Base-by-base conservation (phyloP, 306 rosid genomes). In the Phaseolus lunatus region DNA sequence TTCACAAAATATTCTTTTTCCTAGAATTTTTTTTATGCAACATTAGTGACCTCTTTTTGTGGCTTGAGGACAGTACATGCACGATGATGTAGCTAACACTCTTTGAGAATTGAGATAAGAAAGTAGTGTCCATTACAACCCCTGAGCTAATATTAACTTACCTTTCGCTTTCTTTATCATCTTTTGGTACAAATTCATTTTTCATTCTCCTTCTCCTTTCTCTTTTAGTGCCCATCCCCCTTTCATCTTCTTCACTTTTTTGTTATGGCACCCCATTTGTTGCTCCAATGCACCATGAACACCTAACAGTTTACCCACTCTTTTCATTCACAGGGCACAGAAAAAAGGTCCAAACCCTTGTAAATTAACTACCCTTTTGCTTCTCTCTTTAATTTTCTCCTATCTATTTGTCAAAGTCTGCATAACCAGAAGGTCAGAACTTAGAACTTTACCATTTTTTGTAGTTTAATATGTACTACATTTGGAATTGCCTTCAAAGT, bases 151-250 rank as follows among this genome's bases (percentile, higher is more conserved):
- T n/a, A 82, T 71, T 77, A 64, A 24, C 75, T 56, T 23, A 78
- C 86, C 62, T 66, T 82, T 82, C 83, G 72, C 83, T 83, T 83
- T 83, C 86, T 83, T 83, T 83, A 83, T 83, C 83, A 39, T 39
- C 80, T 56, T 65, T 78, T 72, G 2, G 27, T 35, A 16, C 80
- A 78, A 26, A 8, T 61, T 33, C 70, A 20, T 80, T 81, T 67
- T 37, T 75, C 69, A 52, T 70, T 67, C 47, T 33, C 26, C 7
- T 44, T 26, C 50, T 37, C 3, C 7, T 35, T 50, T 31, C 11
- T 76, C 9, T 48, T 11, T 22, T 23, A 18, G 31, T 37, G 43
- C 11, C 43, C 43, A 7, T 31, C 5, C 8, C 10, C 43, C 8
- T 35, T 37, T 37, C 43, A 45, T 11, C 16, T 48, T 16, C 56